Evolutionary conservation across 305 asterid species (phyloP).

Genomic region (Solanum hybrid): DNA sequence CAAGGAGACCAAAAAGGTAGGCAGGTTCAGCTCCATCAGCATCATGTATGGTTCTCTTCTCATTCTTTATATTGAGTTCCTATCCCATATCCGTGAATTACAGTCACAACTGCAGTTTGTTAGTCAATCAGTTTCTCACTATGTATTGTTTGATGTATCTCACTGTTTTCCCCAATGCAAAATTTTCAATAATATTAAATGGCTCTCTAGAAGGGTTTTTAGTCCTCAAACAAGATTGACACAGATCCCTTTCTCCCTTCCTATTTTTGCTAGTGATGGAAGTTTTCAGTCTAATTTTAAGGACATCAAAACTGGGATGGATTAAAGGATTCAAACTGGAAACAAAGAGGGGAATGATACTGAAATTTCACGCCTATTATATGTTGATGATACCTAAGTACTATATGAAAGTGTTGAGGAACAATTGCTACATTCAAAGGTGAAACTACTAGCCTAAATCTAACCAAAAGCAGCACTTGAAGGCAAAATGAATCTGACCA

Average conservation of each 20-base stretch:
- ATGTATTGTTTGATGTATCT: neutral
- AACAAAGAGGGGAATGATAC: neutral
- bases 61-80: neutral
- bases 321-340: neutral
- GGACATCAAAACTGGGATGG: neutral
- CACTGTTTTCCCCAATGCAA: neutral
- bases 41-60: neutral
- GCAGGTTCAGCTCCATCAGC: neutral
- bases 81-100: neutral
- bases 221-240: neutral
- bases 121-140: neutral
- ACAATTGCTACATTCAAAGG: neutral
- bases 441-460: neutral
- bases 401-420: neutral
- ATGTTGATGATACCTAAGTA: neutral
- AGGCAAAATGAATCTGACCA: neutral
- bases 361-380: neutral
- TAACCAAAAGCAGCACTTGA: neutral
- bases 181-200: neutral
- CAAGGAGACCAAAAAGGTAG: neutral
- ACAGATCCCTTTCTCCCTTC: neutral
- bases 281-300: neutral
- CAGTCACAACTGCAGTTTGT: neutral
- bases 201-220: neutral
- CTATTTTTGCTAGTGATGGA: neutral